A percentile compares a stretch with the other conserved stretches of the same genome.
Conservation (phyloP, 2,329 filamentous ascomycete species). For the Mycogone perniciosa region DNA sequence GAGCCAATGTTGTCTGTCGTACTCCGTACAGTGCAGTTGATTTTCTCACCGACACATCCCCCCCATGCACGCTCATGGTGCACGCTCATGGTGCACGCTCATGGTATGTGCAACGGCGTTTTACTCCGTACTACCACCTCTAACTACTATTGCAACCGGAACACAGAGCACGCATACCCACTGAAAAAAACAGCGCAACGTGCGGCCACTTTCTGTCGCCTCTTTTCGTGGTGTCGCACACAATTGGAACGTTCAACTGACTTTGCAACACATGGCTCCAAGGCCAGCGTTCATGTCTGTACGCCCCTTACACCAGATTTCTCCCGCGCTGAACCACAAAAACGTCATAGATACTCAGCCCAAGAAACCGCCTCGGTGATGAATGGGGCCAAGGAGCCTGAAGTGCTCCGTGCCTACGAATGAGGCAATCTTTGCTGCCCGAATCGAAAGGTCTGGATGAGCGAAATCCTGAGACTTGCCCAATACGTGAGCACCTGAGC, state of each 20-base stretch:
- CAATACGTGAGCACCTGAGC: constrained; percentile 3
- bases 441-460: background rate
- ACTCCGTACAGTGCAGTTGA: too few species aligned
- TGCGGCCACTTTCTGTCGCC: constrained; percentile 2
- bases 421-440: too few species aligned
- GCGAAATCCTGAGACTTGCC: constrained; percentile 9
- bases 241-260: constrained; percentile 3
- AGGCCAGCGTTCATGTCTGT: background rate
- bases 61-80: background rate
- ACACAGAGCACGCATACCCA: background rate
- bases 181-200: background rate
- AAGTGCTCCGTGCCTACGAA: background rate
- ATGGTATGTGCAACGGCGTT: background rate
- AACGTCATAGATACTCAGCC: too few species aligned
- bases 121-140: background rate
- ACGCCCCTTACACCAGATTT: background rate
- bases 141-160: background rate
- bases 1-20: too few species aligned
- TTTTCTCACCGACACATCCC: background rate
- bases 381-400: background rate
- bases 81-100: background rate
- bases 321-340: too few species aligned
- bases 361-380: too few species aligned
- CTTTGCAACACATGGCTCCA: constrained; percentile 1
- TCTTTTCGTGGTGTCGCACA: constrained; percentile 11